A percentile compares a stretch with the other conserved stretches of the same genome.
phyloP scores from a whole-genome alignment of 1,284 basidiomycete genomes.

The Quambalaria eucalypti region DNA sequence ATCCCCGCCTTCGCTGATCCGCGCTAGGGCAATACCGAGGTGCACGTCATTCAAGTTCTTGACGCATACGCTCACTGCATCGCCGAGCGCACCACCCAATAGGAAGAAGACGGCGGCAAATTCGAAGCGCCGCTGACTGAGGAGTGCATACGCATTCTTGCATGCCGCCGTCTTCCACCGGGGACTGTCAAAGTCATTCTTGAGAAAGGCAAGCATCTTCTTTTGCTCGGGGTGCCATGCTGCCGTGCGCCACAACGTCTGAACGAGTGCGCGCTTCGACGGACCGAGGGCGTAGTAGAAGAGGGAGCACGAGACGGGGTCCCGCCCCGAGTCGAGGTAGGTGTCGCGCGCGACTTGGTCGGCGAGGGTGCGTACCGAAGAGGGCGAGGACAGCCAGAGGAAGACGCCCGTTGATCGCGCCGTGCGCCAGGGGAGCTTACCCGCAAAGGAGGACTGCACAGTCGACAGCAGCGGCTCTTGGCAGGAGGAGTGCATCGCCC shows the following conservation, averaged over 20 bases:
- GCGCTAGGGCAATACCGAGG: slow-evolving; percentile 74
- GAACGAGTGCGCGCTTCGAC: slow-evolving; percentile 84
- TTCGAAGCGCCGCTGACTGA: slow-evolving; percentile 53
- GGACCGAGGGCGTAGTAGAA: slow-evolving; percentile 89
- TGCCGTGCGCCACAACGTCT: slow-evolving; percentile 90
- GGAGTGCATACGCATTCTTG: slow-evolving; percentile 90
- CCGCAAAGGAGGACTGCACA: slow-evolving; percentile 62
- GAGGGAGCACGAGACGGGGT: slow-evolving; percentile 79
- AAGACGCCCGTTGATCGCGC: slow-evolving; percentile 77
- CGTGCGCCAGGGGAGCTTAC: slow-evolving; percentile 78
- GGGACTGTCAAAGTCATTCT: slow-evolving; percentile 75
- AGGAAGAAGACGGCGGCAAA: slow-evolving; percentile 94
- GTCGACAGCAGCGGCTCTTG: slow-evolving; percentile 71
- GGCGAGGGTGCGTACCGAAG: slow-evolving; percentile 62
- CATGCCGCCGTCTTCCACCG: slow-evolving; percentile 86
- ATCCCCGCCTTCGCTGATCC: slow-evolving; percentile 66
- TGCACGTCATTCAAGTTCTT: slow-evolving; percentile 81
- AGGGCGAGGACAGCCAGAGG: slow-evolving; percentile 62
- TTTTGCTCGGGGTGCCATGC: slow-evolving; percentile 83
- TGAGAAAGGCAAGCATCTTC: slow-evolving; percentile 82
- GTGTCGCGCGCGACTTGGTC: slow-evolving; percentile 87
- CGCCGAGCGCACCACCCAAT: slow-evolving; percentile 75
- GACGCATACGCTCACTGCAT: slow-evolving; percentile 83
- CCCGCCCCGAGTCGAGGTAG: slow-evolving; percentile 64
- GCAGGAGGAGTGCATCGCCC: slow-evolving; percentile 88